Percentiles rank a stretch among this genome's conserved stretches.
phyloP scores from a whole-genome alignment of 768 basidiomycete species.

The Russula foetens region DNA sequence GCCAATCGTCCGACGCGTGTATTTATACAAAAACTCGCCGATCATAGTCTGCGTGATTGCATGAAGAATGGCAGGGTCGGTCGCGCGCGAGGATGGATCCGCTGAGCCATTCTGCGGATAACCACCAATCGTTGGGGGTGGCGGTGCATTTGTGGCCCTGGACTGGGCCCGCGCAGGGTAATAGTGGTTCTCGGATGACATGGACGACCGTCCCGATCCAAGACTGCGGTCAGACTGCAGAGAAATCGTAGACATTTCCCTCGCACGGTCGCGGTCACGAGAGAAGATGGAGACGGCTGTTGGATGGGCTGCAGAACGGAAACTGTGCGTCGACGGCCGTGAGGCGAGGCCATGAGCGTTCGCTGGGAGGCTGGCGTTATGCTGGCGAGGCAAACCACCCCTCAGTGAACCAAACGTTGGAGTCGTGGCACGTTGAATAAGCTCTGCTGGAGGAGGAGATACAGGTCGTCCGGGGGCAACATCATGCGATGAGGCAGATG shows the following conservation, averaged over 20 bases:
- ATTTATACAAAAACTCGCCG: slow-evolving; percentile 97
- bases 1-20: slow-evolving; percentile 82
- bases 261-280: slow-evolving; percentile 42
- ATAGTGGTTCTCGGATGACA: slow-evolving; percentile 67
- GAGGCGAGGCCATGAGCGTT: slow-evolving; percentile 57
- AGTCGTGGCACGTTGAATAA: slow-evolving; percentile 86
- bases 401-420: slow-evolving; percentile 66
- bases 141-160: slow-evolving; percentile 29
- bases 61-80: slow-evolving; percentile 88
- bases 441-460: slow-evolving; percentile 88
- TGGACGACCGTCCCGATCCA: slow-evolving; percentile 69
- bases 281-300: slow-evolving; percentile 35
- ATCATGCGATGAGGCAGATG: slow-evolving; percentile 42
- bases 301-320: slow-evolving; percentile 62
- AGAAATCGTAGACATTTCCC: slow-evolving; percentile 60
- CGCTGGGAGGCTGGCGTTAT: slow-evolving; percentile 73
- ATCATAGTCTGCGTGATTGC: slow-evolving; percentile 99
- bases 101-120: slow-evolving; percentile 21
- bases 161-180: slow-evolving; percentile 36
- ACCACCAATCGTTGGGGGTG: slow-evolving; percentile 41
- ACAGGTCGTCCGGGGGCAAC: slow-evolving; percentile 78
- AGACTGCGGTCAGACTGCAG: slow-evolving; percentile 61
- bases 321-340: slow-evolving; percentile 72
- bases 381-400: slow-evolving; percentile 46
- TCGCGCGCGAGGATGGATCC: slow-evolving; percentile 27